These are phyloP conservation scores for Pharus latifolius DNA, from an alignment of 176 grass and related monocot genomes.

Conservation along the genomic window DNA sequence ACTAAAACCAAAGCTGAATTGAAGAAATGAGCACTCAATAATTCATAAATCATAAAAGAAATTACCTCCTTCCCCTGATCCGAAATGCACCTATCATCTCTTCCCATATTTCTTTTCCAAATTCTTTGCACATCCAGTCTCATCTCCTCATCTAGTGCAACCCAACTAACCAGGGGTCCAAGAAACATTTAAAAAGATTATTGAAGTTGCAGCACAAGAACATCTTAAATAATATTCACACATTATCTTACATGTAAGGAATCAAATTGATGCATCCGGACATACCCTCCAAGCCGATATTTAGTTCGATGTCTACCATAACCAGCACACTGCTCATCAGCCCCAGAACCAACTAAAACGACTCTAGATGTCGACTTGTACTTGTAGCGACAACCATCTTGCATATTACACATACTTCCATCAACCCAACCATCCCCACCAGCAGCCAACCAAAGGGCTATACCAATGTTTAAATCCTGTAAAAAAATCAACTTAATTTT, in stretches of 20 bases:
- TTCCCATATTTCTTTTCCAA: slow-evolving; percentile 99
- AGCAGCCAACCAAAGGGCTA: slow-evolving; percentile 92
- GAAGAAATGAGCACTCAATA: neutral
- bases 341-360: slow-evolving; percentile 80
- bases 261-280: neutral
- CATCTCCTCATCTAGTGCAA: slow-evolving; percentile 70
- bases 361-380: slow-evolving; percentile 70
- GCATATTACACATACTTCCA: slow-evolving; percentile 34
- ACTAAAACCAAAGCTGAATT: neutral
- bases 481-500: neutral
- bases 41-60: neutral
- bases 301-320: slow-evolving; percentile 93
- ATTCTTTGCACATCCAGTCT: slow-evolving; percentile 87
- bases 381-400: slow-evolving; percentile 35
- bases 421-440: slow-evolving; percentile 81
- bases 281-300: slow-evolving; percentile 84
- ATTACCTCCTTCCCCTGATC: slow-evolving; percentile 89
- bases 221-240: neutral
- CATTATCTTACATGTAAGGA: neutral
- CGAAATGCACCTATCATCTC: slow-evolving; percentile 91
- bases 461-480: slow-evolving; percentile 93
- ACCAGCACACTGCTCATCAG: slow-evolving; percentile 94
- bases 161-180: slow-evolving; percentile 49
- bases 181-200: neutral
- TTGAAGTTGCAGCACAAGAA: neutral